Evolutionary conservation across 2,329 filamentous ascomycete species (phyloP).

Genomic region (Epicoccum nigrum): DNA sequence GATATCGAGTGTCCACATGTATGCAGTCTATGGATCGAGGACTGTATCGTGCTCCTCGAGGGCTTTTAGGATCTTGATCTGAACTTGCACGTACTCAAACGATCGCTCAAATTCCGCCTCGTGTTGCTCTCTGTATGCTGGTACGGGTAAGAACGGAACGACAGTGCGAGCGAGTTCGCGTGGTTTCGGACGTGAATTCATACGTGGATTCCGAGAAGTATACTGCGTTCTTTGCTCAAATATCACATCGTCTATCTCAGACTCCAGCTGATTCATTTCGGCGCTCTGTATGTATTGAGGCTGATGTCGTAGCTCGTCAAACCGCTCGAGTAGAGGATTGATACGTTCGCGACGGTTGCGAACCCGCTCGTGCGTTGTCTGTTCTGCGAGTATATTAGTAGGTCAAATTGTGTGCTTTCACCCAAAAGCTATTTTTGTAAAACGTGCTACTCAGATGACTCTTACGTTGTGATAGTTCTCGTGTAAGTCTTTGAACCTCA

Average conservation of each 20-base stretch:
- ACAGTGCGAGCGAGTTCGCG: constrained; percentile 7
- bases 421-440: too few species aligned
- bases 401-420: too few species aligned
- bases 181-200: too few species aligned
- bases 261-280: background rate
- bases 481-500: background rate
- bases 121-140: constrained; percentile 27
- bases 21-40: constrained; percentile 19
- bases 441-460: background rate
- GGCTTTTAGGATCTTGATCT: constrained; percentile 22
- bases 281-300: background rate
- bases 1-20: constrained; percentile 22
- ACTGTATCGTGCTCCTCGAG: constrained; percentile 20
- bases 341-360: background rate
- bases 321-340: background rate
- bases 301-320: background rate
- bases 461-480: constrained; percentile 5
- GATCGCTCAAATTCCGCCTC: constrained; percentile 17
- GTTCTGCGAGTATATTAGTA: too few species aligned
- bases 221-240: too few species aligned
- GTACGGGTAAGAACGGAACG: constrained; percentile 16
- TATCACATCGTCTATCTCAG: background rate
- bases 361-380: background rate
- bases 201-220: too few species aligned
- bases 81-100: constrained; percentile 25